phyloP scores from a whole-genome alignment of 495 filamentous ascomycete genomes.

The Penicillium simplicissimum region DNA sequence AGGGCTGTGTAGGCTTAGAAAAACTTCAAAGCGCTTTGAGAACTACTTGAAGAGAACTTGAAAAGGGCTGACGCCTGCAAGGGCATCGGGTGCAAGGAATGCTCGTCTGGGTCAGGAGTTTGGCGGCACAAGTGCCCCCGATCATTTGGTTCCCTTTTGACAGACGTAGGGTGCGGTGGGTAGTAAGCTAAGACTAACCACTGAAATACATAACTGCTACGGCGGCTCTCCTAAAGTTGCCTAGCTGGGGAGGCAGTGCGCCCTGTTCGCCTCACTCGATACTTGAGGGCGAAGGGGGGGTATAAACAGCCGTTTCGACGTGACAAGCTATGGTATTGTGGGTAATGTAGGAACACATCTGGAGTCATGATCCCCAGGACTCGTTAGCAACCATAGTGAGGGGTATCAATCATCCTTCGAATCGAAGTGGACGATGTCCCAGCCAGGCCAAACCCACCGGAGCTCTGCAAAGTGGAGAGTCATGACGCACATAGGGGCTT shows the following conservation, averaged over 20 bases:
- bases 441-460: constrained; percentile 18
- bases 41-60: neutral
- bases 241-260: constrained; percentile 1
- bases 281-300: neutral
- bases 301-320: neutral
- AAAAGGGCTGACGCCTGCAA: neutral
- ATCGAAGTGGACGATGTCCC: neutral
- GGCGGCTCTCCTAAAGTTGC: constrained; percentile 4
- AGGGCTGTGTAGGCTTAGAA: neutral
- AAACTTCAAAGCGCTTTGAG: neutral
- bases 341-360: neutral
- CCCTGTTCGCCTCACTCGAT: neutral
- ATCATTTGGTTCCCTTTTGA: neutral
- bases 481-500: constrained; percentile 24
- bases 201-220: neutral
- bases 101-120: neutral
- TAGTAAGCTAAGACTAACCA: no score
- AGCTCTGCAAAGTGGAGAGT: constrained; percentile 30
- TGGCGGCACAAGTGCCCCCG: neutral
- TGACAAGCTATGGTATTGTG: neutral
- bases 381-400: neutral
- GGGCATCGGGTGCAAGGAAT: neutral
- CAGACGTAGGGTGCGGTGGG: neutral
- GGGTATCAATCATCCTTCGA: neutral
- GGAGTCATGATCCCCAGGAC: neutral